Conservation (phyloP, 495 filamentous ascomycete species). For the Hypoxylon perforatum region DNA sequence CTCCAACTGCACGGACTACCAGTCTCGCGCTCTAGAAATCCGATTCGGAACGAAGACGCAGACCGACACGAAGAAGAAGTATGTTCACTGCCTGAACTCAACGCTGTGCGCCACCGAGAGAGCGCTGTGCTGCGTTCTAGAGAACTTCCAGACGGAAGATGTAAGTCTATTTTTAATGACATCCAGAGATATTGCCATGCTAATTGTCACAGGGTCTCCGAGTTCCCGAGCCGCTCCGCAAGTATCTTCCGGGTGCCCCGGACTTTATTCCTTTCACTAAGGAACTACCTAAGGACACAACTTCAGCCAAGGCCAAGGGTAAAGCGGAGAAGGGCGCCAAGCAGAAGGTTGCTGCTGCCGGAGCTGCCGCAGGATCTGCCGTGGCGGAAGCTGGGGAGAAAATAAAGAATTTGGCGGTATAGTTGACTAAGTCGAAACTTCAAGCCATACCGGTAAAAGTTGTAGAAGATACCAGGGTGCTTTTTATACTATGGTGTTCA, state of each 20-base stretch:
- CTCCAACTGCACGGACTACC: slow-evolving; percentile 97
- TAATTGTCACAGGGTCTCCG: slow-evolving; percentile 71
- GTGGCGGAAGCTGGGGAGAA: slow-evolving; percentile 37
- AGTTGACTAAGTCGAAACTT: slow-evolving; percentile 7
- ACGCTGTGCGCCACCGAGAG: slow-evolving; percentile 94
- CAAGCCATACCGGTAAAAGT: background rate
- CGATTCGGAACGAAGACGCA: slow-evolving; percentile 82
- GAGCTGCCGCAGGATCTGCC: slow-evolving; percentile 24
- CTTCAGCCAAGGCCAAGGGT: slow-evolving; percentile 55
- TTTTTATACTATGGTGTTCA: background rate
- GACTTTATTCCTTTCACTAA: slow-evolving; percentile 90
- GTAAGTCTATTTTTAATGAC: slow-evolving; percentile 57
- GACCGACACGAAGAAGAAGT: slow-evolving; percentile 85
- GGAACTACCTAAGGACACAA: slow-evolving; percentile 74
- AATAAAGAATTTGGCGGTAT: slow-evolving; percentile 39
- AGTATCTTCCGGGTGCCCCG: slow-evolving; percentile 90
- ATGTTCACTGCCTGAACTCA: slow-evolving; percentile 92
- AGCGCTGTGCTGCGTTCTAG: slow-evolving; percentile 92
- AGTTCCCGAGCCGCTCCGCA: slow-evolving; percentile 86
- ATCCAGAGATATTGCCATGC: slow-evolving; percentile 8
- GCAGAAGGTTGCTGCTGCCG: slow-evolving; percentile 33
- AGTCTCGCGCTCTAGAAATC: slow-evolving; percentile 88
- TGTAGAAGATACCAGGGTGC: background rate
- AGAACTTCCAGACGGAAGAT: slow-evolving; percentile 94
- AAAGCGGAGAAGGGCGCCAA: slow-evolving; percentile 39